Conservation (phyloP, 2,329 filamentous ascomycete species). For the Fusarium subtropicale region DNA sequence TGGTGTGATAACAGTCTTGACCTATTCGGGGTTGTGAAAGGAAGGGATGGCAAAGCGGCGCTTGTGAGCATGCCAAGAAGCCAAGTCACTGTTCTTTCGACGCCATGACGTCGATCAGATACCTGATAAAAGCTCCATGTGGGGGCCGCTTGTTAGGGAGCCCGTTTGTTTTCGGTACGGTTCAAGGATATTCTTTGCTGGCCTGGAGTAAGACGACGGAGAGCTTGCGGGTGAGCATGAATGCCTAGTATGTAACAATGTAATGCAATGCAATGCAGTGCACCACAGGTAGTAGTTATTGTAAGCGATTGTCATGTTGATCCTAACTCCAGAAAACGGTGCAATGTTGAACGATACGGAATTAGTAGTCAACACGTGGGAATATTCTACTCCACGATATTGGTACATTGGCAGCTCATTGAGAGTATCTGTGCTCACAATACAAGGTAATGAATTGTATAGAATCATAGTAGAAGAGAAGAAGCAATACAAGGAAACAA, state of each 20-base stretch:
- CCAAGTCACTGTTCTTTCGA: conserved; percentile 13
- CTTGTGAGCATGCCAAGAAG: conserved; percentile 37
- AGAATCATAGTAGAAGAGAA: background rate
- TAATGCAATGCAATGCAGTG: conserved; percentile 1
- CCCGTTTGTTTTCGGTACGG: conserved; percentile 16
- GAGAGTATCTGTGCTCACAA: background rate
- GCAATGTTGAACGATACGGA: conserved; percentile 7
- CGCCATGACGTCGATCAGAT: conserved; percentile 45
- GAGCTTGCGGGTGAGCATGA: conserved; percentile 1
- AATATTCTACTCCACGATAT: conserved; percentile 6
- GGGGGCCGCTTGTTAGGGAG: conserved; percentile 24
- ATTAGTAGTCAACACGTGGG: conserved; percentile 21
- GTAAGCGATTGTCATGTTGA: conserved; percentile 28
- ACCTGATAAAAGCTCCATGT: conserved; percentile 29
- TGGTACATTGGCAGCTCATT: background rate
- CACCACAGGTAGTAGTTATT: background rate
- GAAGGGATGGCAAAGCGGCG: conserved; percentile 19
- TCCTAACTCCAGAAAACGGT: conserved; percentile 18
- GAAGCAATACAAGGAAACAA: conserved; percentile 9
- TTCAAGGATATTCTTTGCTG: conserved; percentile 21
- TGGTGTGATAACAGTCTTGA: conserved; percentile 18
- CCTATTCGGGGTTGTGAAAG: conserved; percentile 13
- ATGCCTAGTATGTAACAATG: background rate
- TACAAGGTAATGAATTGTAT: background rate
- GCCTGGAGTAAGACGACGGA: conserved; percentile 10